These are phyloP conservation scores for Leccinellum rugosiceps DNA, from an alignment of 768 basidiomycete genomes.

Conservation along the genomic window DNA sequence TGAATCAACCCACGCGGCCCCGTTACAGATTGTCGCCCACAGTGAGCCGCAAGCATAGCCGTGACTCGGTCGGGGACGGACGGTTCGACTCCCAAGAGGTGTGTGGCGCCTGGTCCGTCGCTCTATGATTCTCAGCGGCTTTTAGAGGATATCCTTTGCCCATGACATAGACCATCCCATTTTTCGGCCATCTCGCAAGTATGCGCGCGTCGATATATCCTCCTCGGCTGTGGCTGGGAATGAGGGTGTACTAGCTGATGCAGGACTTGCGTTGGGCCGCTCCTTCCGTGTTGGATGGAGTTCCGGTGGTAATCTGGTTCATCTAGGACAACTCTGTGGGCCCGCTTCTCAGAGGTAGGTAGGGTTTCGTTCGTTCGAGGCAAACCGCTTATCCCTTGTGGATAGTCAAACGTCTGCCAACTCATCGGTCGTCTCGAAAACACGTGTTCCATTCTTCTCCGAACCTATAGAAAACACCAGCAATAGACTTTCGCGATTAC, in stretches of 20 bases:
- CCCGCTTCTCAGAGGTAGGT: slow-evolving; percentile 55
- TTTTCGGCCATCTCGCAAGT: slow-evolving; percentile 78
- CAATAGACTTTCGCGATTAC: slow-evolving; percentile 53
- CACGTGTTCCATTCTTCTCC: slow-evolving; percentile 43
- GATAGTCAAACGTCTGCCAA: slow-evolving; percentile 55
- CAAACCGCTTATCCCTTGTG: slow-evolving; percentile 6
- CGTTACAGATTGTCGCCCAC: slow-evolving; percentile 36
- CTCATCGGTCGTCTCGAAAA: slow-evolving; percentile 55
- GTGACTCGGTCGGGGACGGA: slow-evolving; percentile 75
- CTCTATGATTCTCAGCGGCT: background rate
- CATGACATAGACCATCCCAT: slow-evolving; percentile 62
- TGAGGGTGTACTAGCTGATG: slow-evolving; percentile 72
- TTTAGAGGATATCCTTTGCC: slow-evolving; percentile 76
- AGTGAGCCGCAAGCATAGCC: slow-evolving; percentile 66
- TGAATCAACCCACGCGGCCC: slow-evolving; percentile 40
- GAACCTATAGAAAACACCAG: slow-evolving; percentile 31
- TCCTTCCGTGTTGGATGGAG: slow-evolving; percentile 93
- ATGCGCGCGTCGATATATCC: slow-evolving; percentile 66
- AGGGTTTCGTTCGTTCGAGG: slow-evolving; percentile 1
- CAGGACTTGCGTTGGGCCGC: slow-evolving; percentile 80
- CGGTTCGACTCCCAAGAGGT: slow-evolving; percentile 63
- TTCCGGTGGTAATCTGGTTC: slow-evolving; percentile 69
- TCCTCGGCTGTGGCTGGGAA: slow-evolving; percentile 61
- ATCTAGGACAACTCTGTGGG: slow-evolving; percentile 71
- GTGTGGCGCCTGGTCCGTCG: slow-evolving; percentile 20